These are phyloP conservation scores for Morella rubra DNA, from an alignment of 306 rosid genomes.

Conservation along the genomic window DNA sequence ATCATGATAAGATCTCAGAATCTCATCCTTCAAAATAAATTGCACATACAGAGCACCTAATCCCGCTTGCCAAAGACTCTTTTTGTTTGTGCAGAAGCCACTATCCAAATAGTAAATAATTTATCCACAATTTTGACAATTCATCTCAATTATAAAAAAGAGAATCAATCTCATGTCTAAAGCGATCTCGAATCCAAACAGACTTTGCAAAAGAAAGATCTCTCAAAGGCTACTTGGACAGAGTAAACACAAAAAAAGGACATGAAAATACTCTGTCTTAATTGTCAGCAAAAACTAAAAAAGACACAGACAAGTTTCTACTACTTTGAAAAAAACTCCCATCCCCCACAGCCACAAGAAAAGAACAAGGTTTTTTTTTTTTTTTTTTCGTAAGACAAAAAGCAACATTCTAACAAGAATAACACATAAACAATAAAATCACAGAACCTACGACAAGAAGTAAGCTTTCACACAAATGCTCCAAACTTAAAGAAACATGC, in stretches of 20 bases:
- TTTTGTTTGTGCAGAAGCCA: background rate
- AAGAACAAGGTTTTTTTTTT: background rate
- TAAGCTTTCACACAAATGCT: background rate
- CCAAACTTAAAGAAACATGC: background rate
- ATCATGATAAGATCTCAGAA: background rate
- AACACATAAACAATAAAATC: constrained; percentile 9
- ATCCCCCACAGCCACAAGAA: no score
- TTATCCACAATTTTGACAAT: background rate
- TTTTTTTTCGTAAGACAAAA: background rate
- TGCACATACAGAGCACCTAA: background rate
- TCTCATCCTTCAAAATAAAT: background rate
- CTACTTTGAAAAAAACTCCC: background rate
- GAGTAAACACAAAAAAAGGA: background rate
- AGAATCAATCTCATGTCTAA: background rate
- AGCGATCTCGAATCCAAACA: background rate
- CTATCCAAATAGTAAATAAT: background rate
- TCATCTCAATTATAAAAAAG: background rate
- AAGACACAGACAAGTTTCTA: background rate
- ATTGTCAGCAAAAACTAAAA: background rate
- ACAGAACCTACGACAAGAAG: constrained; percentile 14
- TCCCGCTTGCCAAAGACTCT: background rate
- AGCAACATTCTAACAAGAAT: background rate
- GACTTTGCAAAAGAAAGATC: background rate
- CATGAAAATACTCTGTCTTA: background rate
- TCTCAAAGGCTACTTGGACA: background rate